Conservation (phyloP, 192 early-diverging fungal genomes). For the Chytriomyces hyalinus region DNA sequence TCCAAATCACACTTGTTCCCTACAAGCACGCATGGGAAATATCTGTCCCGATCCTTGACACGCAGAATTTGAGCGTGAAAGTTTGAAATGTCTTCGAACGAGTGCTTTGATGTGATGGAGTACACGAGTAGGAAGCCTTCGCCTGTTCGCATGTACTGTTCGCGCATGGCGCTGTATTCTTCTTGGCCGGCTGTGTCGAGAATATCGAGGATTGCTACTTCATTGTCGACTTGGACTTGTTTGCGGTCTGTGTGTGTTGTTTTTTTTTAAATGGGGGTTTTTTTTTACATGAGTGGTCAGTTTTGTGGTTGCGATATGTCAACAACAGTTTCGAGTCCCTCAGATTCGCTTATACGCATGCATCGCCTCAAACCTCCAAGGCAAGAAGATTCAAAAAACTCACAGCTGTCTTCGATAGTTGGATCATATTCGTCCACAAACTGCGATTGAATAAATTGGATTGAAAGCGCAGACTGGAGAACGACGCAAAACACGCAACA, state of each 20-base stretch:
- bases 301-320: no score
- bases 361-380: neutral
- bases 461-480: constrained; percentile 81
- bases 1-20: constrained; percentile 92
- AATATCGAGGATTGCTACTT: constrained; percentile 83
- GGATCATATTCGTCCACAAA: constrained; percentile 73
- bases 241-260: constrained; percentile 64
- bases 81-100: constrained; percentile 77
- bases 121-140: constrained; percentile 88
- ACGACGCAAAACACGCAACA: neutral
- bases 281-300: no score
- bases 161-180: constrained; percentile 73
- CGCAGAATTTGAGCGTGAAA: constrained; percentile 77
- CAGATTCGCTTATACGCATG: neutral
- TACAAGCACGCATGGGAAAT: constrained; percentile 77
- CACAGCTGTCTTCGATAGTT: constrained; percentile 64
- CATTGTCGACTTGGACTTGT: constrained; percentile 80
- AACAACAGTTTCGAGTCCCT: no score
- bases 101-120: constrained; percentile 72
- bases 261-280: no score
- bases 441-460: constrained; percentile 90
- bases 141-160: constrained; percentile 88
- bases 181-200: constrained; percentile 92
- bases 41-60: constrained; percentile 77
- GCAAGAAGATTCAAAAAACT: neutral